Evolutionary conservation across 192 early-diverging fungal species (phyloP).

Genomic region (Spizellomyces punctatus): DNA sequence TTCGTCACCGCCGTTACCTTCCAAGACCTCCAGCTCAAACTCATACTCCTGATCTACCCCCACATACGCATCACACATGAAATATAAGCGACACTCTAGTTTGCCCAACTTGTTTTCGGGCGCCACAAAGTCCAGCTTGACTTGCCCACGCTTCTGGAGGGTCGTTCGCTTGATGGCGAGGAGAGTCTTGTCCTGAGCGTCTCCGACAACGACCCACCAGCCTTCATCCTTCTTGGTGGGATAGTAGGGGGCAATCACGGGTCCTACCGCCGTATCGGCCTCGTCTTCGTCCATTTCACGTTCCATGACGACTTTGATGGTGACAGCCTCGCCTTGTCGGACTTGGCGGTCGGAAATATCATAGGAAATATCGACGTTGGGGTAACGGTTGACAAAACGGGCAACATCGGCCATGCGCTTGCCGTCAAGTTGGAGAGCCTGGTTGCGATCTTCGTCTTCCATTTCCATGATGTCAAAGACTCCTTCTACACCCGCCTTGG

Average conservation of each 20-base stretch:
- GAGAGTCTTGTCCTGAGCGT: constrained; percentile 73
- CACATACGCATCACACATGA: constrained; percentile 93
- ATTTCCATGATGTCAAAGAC: constrained; percentile 96
- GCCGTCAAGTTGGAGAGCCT: constrained; percentile 64
- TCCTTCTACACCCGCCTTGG: constrained; percentile 71
- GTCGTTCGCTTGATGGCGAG: constrained; percentile 87
- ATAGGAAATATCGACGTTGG: constrained; percentile 83
- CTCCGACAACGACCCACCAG: constrained; percentile 97
- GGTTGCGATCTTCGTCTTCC: constrained; percentile 80
- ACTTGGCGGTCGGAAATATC: constrained; percentile 61
- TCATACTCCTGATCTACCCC: constrained; percentile 95
- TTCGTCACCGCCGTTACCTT: constrained; percentile 33
- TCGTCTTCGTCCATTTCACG: constrained; percentile 80
- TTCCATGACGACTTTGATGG: constrained; percentile 72
- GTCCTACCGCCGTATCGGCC: constrained; percentile 57
- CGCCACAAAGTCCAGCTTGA: constrained; percentile 85
- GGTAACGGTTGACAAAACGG: constrained; percentile 87
- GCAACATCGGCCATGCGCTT: constrained; percentile 80
- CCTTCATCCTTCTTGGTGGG: constrained; percentile 87
- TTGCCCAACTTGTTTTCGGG: constrained; percentile 55
- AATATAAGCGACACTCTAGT: constrained; percentile 70
- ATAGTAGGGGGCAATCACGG: constrained; percentile 92
- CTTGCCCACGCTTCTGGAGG: constrained; percentile 59
- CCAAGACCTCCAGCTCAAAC: constrained; percentile 40
- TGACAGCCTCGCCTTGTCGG: constrained; percentile 66